Evolutionary conservation across 345 rosid species (phyloP), one percentile per base, ranked within the genome.

Genomic region (Isatis tinctoria): DNA sequence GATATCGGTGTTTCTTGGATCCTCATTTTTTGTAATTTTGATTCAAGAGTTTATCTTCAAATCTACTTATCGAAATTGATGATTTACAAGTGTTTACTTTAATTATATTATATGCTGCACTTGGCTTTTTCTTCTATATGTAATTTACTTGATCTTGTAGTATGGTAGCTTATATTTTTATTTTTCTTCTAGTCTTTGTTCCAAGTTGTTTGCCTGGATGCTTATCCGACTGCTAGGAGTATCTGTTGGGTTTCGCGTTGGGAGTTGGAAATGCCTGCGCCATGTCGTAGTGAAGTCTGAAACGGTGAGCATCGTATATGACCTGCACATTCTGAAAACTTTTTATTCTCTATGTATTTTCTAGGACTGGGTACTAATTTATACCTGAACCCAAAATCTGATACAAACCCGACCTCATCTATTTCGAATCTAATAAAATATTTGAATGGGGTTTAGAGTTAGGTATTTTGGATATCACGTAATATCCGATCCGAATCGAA

Each of bases 181-280:
- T 8, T 22, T 61, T 62, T 24, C 0, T 30, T 69, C 16, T 28
- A 76, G 79, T 44, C 59, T 69, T 69, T 62, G 65, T 54, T 76
- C 74, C 40, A 86, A 95, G 81, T 69, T 90, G 81, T 79, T 84
- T 71, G 93, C 97, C 14, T 94, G 85, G 91, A 78, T 90, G 79
- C 79, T 91, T 69, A 86, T 95, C 83, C 82, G 87, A 61, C 72
- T 86, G 14, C 20, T 94, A 8, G 90, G 95, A 78, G 95, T 83
- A 54, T 86, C 90, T 32, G 85, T 94, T 69, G 83, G 79, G 67
- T 91, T 94, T 48, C 91, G 91, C 12, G 85, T 91, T 79, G 88
- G 90, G 16, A 89, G 98, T 62, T 91, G 98, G 98, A 91, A 90
- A 85, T 88, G 93, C 66, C 73, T 94, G 45, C 79, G 82, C 65